Evolutionary conservation across 1,284 basidiomycete species (phyloP).

Genomic region (Coniferiporia weirii): DNA sequence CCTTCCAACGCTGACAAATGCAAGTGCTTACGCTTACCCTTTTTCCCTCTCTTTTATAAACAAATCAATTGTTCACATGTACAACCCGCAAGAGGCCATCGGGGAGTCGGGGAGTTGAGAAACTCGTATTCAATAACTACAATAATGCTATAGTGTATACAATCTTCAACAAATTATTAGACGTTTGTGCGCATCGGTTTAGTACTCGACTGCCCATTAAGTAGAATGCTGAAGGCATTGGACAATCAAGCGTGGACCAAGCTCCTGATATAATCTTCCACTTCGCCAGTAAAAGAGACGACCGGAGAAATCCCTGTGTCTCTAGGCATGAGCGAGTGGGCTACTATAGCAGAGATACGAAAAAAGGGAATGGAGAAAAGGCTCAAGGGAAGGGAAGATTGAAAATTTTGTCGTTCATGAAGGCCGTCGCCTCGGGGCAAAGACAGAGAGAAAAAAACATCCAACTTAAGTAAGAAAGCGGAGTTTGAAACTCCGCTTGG

Average conservation of each 20-base stretch:
- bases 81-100: too few species aligned
- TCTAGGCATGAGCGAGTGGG: constrained; percentile 31
- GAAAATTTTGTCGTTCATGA: background rate
- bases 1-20: too few species aligned
- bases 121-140: background rate
- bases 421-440: too few species aligned
- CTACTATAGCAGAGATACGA: background rate
- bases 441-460: too few species aligned
- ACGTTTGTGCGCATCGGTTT: constrained; percentile 21
- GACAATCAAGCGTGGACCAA: constrained; percentile 30
- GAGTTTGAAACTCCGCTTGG: constrained; percentile 2
- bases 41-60: background rate
- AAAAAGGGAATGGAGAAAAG: background rate
- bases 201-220: constrained; percentile 27
- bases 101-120: too few species aligned
- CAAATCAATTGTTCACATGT: background rate
- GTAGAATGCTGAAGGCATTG: constrained; percentile 10
- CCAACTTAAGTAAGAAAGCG: background rate
- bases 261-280: constrained; percentile 26
- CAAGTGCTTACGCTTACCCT: too few species aligned
- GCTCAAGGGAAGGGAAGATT: background rate
- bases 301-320: constrained; percentile 29
- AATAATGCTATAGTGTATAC: background rate
- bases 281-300: constrained; percentile 31
- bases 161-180: background rate